phyloP scores from a whole-genome alignment of 2,329 filamentous ascomycete species.

The Cadophora gregata region DNA sequence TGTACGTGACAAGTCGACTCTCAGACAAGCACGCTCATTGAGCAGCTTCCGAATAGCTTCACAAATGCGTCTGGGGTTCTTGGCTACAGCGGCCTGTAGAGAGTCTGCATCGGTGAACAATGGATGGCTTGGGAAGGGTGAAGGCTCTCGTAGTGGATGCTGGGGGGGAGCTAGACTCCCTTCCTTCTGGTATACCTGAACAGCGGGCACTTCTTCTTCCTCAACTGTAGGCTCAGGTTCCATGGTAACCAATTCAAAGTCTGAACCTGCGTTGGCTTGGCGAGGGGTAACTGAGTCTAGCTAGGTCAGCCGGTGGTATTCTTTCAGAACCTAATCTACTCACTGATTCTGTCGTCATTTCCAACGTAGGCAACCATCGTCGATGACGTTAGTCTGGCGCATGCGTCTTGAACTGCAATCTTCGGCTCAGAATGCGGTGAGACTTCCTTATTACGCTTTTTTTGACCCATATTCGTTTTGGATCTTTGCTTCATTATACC shows the following conservation, averaged over 20 bases:
- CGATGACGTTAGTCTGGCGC: background rate
- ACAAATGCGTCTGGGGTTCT: conserved; percentile 15
- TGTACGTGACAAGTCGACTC: background rate
- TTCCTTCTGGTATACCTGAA: background rate
- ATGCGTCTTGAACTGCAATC: background rate
- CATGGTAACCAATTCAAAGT: background rate
- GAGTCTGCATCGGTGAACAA: conserved; percentile 20
- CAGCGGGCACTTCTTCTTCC: background rate
- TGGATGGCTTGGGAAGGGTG: conserved; percentile 4
- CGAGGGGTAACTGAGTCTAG: background rate
- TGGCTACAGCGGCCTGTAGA: conserved; percentile 12
- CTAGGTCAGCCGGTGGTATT: background rate
- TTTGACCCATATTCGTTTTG: no score
- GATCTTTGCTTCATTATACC: no score
- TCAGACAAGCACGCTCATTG: conserved; percentile 18
- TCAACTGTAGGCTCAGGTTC: background rate
- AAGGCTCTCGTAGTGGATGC: background rate
- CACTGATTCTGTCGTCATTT: background rate
- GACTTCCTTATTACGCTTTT: no score
- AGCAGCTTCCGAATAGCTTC: conserved; percentile 14
- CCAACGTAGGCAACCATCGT: conserved; percentile 3
- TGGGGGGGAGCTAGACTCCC: background rate
- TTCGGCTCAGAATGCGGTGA: background rate
- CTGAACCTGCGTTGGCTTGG: no score
- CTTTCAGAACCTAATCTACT: background rate